Percentiles rank a stretch among this genome's conserved stretches.
These are phyloP conservation scores for Starmerella riodocensis DNA, from an alignment of 805 yeast genomes.

Conservation along the genomic window DNA sequence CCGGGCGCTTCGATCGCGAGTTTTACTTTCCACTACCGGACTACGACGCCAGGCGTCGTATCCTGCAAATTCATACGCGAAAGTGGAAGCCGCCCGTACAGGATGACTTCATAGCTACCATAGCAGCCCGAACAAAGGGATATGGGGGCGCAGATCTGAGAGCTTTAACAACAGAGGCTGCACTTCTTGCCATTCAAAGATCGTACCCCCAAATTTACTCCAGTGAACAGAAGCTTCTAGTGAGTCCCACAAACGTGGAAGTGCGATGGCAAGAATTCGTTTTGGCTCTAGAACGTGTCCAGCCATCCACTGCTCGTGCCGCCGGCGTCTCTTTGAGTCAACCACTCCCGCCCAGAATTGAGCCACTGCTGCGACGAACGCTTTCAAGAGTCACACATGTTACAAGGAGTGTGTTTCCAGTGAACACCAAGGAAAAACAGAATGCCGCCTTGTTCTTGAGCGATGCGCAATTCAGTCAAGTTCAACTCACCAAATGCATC, in stretches of 20 bases:
- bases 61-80: conserved; percentile 71
- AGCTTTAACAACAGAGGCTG: conserved; percentile 92
- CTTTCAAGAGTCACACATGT: background rate
- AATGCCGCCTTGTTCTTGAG: conserved; percentile 29
- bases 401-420: conserved; percentile 7
- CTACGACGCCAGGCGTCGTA: conserved; percentile 59
- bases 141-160: conserved; percentile 96
- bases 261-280: conserved; percentile 77
- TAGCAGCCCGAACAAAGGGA: conserved; percentile 79
- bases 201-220: conserved; percentile 85
- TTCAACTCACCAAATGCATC: conserved; percentile 42
- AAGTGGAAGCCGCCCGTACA: conserved; percentile 74
- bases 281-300: conserved; percentile 68
- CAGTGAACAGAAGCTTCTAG: conserved; percentile 55
- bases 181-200: conserved; percentile 79
- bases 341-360: conserved; percentile 64
- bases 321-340: conserved; percentile 50
- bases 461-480: conserved; percentile 51
- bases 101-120: conserved; percentile 42
- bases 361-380: conserved; percentile 45
- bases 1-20: conserved; percentile 94
- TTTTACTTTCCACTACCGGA: conserved; percentile 93
- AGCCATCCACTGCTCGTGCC: conserved; percentile 86
- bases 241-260: conserved; percentile 56
- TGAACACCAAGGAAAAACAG: background rate